phyloP scores from a whole-genome alignment of 371 early-diverging fungal species.

The Apophysomyces elegans region DNA sequence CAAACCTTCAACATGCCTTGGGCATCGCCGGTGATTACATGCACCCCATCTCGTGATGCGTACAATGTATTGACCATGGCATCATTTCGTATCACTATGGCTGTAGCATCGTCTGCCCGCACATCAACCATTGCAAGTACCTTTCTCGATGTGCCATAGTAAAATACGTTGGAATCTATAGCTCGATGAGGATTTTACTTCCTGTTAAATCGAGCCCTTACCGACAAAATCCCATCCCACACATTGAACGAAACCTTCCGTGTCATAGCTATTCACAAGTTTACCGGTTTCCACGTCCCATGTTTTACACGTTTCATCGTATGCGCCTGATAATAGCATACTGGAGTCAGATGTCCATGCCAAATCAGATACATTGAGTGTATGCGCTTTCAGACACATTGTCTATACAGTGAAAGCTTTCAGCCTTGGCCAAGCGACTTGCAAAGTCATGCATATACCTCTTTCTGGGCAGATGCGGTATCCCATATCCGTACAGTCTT shows the following conservation, averaged over 20 bases:
- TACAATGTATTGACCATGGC: constrained; percentile 84
- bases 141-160: constrained; percentile 81
- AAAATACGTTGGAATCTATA: constrained; percentile 74
- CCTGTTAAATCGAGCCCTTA: constrained; percentile 22
- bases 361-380: constrained; percentile 83
- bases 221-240: constrained; percentile 79
- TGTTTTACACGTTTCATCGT: constrained; percentile 83
- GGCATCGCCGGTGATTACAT: constrained; percentile 82
- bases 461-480: constrained; percentile 68
- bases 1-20: constrained; percentile 81
- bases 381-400: constrained; percentile 69
- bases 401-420: constrained; percentile 24
- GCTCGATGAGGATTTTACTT: not conserved
- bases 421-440: too few relatives aligned
- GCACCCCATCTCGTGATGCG: constrained; percentile 71
- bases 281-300: constrained; percentile 84
- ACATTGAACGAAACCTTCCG: constrained; percentile 87
- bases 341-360: constrained; percentile 80
- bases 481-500: constrained; percentile 93
- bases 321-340: constrained; percentile 78
- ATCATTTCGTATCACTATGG: constrained; percentile 65
- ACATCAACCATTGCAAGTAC: constrained; percentile 73
- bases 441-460: constrained; percentile 42
- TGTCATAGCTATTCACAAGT: constrained; percentile 65
- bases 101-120: constrained; percentile 43